Percentiles rank a stretch among this genome's conserved stretches.
Evolutionary conservation across 176 grass and related monocot genomes (phyloP).

Genomic region (Rhynchospora pubera): DNA sequence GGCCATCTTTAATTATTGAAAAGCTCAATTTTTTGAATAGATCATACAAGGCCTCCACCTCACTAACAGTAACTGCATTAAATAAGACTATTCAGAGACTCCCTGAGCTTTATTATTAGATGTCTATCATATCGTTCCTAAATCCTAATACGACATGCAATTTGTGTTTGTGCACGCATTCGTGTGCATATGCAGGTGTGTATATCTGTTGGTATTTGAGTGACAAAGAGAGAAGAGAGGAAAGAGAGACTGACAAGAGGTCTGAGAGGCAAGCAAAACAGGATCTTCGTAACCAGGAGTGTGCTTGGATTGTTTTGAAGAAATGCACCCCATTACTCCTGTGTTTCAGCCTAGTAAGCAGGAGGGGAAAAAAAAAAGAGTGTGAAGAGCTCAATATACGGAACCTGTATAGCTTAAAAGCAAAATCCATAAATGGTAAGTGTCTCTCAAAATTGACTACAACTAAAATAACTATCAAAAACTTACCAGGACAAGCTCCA

Average conservation of each 20-base stretch:
- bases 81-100: background rate
- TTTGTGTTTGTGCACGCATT: background rate
- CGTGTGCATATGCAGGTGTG: no score
- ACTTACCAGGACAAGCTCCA: no score
- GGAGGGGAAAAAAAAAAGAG: background rate
- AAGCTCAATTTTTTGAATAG: slow-evolving; percentile 64
- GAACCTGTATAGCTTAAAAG: background rate
- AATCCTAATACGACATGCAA: background rate
- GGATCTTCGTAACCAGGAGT: slow-evolving; percentile 24
- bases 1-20: slow-evolving; percentile 62
- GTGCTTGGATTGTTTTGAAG: slow-evolving; percentile 15
- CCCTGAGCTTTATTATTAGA: background rate
- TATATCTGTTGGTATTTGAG: background rate
- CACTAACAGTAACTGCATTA: slow-evolving; percentile 50
- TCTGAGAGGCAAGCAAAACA: slow-evolving; percentile 22
- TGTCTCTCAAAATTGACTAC: no score
- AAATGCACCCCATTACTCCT: slow-evolving; percentile 21
- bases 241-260: slow-evolving; percentile 6
- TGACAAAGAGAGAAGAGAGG: background rate
- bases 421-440: background rate
- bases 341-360: background rate
- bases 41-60: slow-evolving; percentile 67
- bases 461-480: no score
- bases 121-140: background rate
- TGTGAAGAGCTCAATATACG: background rate